These are phyloP conservation scores for Trichoderma pleuroti DNA, from an alignment of 2,329 filamentous ascomycete species.

Conservation along the genomic window DNA sequence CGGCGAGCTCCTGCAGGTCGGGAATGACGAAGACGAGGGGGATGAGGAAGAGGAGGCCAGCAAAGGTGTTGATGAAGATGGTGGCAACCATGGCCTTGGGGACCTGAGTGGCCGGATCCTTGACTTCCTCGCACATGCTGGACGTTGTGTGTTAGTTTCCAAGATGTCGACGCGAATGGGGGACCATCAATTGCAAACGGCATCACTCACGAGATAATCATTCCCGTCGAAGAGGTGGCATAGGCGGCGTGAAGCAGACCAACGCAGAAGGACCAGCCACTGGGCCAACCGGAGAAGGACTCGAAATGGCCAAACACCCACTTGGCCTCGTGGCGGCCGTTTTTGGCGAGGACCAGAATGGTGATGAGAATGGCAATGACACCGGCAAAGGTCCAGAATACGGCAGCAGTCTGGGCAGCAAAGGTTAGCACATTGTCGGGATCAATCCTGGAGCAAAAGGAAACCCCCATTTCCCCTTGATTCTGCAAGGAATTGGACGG, in stretches of 20 bases:
- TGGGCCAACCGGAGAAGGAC: constrained; percentile 63
- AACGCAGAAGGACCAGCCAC: constrained; percentile 70
- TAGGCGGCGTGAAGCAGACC: constrained; percentile 70
- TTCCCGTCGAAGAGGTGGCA: constrained; percentile 71
- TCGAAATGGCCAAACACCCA: constrained; percentile 70
- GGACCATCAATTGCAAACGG: background rate
- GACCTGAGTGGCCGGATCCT: constrained; percentile 62
- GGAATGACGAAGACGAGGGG: constrained; percentile 67
- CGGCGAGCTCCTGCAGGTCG: constrained; percentile 53
- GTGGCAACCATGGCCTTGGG: constrained; percentile 70
- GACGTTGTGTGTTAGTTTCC: background rate
- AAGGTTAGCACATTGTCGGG: background rate
- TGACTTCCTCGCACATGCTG: constrained; percentile 72
- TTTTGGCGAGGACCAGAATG: constrained; percentile 63
- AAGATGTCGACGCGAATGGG: constrained; percentile 8
- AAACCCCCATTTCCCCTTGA: constrained; percentile 17
- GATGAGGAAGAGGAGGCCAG: constrained; percentile 65
- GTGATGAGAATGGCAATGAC: constrained; percentile 62
- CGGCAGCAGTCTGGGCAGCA: constrained; percentile 59
- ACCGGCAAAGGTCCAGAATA: constrained; percentile 72
- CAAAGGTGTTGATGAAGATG: constrained; percentile 62
- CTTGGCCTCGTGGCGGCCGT: constrained; percentile 59
- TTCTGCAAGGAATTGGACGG: background rate
- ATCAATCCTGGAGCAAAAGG: background rate
- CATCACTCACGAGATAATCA: constrained; percentile 67